A percentile compares a stretch with the other conserved stretches of the same genome.
These are phyloP conservation scores for Cyclostephanos invisitatus DNA, from an alignment of 108 stramenopile genomes.

Conservation along the genomic window DNA sequence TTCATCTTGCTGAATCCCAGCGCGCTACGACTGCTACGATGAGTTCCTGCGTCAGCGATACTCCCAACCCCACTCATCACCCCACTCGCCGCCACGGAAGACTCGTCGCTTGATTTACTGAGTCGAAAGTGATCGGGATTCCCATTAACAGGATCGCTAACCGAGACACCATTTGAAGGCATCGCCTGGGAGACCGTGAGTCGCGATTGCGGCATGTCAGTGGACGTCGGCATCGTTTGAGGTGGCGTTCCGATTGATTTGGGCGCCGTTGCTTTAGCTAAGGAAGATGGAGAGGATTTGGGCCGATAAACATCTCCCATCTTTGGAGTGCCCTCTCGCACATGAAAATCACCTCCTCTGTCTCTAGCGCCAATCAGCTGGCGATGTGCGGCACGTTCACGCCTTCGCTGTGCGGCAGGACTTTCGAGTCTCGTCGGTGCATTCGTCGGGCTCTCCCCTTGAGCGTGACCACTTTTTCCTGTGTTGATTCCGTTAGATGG, in stretches of 20 bases:
- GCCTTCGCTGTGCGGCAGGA: constrained; percentile 27
- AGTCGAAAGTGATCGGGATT: not conserved
- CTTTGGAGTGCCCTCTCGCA: not conserved
- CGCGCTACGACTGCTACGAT: constrained; percentile 3
- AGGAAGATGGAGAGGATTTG: not conserved
- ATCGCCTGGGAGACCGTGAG: not conserved
- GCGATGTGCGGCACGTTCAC: constrained; percentile 21
- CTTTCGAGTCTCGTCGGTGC: constrained; percentile 7
- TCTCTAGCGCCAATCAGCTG: not conserved
- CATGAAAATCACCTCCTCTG: not conserved
- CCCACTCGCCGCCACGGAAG: not conserved
- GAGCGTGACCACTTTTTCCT: not conserved
- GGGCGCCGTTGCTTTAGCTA: not conserved
- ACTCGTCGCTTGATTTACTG: not conserved
- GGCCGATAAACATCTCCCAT: not conserved
- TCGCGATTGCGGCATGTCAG: not conserved
- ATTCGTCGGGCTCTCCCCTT: not conserved
- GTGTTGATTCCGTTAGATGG: not conserved
- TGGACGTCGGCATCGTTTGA: not conserved
- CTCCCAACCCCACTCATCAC: not conserved
- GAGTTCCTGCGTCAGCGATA: not conserved
- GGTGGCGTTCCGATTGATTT: not conserved
- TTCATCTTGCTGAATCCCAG: constrained; percentile 10
- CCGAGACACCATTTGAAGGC: not conserved
- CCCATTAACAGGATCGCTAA: not conserved